Percentiles rank a stretch among this genome's conserved stretches.
phyloP scores from a whole-genome alignment of 768 basidiomycete genomes.

The Albatrellus ellisii region DNA sequence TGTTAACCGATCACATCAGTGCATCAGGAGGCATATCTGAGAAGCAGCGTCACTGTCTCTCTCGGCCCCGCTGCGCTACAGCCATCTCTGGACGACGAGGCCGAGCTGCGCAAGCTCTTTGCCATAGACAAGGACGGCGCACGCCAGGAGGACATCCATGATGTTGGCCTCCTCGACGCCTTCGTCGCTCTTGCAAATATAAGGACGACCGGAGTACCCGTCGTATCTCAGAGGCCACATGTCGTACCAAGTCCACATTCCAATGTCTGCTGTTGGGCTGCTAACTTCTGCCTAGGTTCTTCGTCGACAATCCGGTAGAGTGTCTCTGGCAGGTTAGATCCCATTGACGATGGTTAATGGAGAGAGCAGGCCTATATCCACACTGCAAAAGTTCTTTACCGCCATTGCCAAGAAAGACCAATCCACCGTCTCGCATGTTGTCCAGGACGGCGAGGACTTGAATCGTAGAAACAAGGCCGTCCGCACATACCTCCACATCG shows the following conservation, averaged over 20 bases:
- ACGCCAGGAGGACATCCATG: constrained; percentile 31
- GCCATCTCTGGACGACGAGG: constrained; percentile 44
- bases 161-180: constrained; percentile 49
- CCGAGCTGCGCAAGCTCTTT: constrained; percentile 39
- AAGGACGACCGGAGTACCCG: constrained; percentile 47
- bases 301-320: constrained; percentile 48
- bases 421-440: constrained; percentile 24
- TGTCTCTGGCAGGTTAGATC: constrained; percentile 51
- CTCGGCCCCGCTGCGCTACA: constrained; percentile 34
- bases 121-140: constrained; percentile 35
- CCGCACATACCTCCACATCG: constrained; percentile 44
- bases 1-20: too few species aligned
- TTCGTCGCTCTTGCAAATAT: constrained; percentile 32
- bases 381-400: constrained; percentile 37
- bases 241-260: background rate
- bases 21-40: too few species aligned
- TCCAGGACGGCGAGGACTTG: constrained; percentile 31
- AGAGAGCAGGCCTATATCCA: constrained; percentile 47
- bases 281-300: constrained; percentile 26
- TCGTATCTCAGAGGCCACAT: constrained; percentile 31
- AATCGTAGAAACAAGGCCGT: constrained; percentile 50
- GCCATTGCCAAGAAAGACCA: constrained; percentile 38
- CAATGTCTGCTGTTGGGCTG: background rate
- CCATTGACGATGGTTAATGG: constrained; percentile 58
- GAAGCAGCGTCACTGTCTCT: constrained; percentile 21